Conservation (phyloP, 441 rosid species). For the Macaranga tanarius region DNA sequence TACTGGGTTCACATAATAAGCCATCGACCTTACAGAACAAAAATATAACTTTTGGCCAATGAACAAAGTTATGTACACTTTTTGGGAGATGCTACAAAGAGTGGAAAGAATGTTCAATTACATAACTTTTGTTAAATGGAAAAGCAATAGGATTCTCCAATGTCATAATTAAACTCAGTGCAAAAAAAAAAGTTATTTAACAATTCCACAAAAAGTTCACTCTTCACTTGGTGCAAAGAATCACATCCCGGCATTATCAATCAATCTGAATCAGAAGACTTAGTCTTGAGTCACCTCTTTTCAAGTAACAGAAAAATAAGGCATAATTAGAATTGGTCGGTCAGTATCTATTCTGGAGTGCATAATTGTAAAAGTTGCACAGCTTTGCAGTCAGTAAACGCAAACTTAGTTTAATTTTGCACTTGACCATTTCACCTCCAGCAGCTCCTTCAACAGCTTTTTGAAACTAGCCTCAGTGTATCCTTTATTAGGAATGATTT, state of each 20-base stretch:
- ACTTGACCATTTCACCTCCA: slow-evolving; percentile 25
- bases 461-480: slow-evolving; percentile 35
- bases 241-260: not conserved
- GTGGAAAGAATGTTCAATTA: no score
- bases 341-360: not conserved
- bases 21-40: no score
- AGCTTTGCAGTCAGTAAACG: not conserved
- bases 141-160: no score
- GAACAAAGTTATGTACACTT: no score
- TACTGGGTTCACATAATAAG: no score
- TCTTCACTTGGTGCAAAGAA: not conserved
- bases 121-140: no score
- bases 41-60: no score
- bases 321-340: not conserved
- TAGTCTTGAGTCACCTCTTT: not conserved
- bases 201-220: not conserved
- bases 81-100: no score
- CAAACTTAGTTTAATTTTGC: slow-evolving; percentile 9
- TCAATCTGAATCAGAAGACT: not conserved
- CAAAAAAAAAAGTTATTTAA: no score
- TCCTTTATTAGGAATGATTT: slow-evolving; percentile 39
- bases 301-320: not conserved
- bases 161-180: no score
- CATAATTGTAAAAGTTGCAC: not conserved
- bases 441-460: slow-evolving; percentile 34